A percentile compares a stretch with the other conserved stretches of the same genome.
phyloP scores from a whole-genome alignment of 129 eudicot genomes.

The Tanacetum coccineum region DNA sequence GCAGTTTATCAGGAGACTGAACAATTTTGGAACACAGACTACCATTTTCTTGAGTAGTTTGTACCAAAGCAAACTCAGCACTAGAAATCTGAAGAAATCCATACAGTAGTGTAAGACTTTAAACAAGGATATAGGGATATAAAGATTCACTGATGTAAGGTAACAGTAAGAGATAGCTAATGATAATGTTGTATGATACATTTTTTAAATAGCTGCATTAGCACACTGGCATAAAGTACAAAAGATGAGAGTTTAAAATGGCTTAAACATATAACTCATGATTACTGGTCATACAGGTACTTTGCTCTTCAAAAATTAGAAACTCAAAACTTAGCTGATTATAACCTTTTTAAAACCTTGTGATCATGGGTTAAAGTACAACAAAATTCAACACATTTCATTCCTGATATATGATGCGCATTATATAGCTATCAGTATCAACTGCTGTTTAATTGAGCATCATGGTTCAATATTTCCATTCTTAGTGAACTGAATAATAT shows the following conservation, averaged over 20 bases:
- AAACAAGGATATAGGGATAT: background rate
- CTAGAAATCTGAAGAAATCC: slow-evolving; percentile 48
- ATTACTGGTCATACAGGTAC: too few species aligned
- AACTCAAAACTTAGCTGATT: too few species aligned
- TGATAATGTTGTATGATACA: background rate
- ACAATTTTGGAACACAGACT: slow-evolving; percentile 76
- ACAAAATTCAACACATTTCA: too few species aligned
- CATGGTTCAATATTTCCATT: slow-evolving; percentile 3
- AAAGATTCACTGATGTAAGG: background rate
- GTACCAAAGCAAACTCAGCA: slow-evolving; percentile 77
- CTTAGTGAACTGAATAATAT: slow-evolving; percentile 4
- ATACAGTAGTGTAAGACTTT: slow-evolving; percentile 8
- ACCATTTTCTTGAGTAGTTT: slow-evolving; percentile 79
- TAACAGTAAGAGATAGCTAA: background rate
- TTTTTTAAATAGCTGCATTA: background rate
- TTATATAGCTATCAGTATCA: too few species aligned
- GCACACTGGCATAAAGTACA: too few species aligned
- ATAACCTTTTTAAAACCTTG: background rate
- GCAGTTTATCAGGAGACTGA: slow-evolving; percentile 89
- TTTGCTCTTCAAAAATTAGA: too few species aligned
- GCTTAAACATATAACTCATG: background rate
- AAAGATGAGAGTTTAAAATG: background rate
- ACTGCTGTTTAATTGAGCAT: background rate
- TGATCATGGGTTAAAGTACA: background rate
- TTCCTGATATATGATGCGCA: too few species aligned